Conservation (phyloP, 441 rosid species). For the Aquilaria agallochum region DNA sequence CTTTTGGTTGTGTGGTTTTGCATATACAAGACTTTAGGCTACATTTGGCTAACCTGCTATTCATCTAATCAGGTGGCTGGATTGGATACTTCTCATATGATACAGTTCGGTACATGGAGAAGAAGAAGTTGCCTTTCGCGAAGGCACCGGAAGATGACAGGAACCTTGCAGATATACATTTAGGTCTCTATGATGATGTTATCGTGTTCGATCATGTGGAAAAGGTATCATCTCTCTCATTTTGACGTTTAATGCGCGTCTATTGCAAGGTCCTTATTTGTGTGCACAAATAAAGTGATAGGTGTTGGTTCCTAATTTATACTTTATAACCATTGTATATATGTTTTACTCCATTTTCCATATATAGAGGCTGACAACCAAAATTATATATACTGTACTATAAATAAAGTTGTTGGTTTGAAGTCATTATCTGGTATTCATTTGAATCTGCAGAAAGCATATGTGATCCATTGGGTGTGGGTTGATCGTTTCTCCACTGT, state of each 20-base stretch:
- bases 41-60: too few species aligned
- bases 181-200: conserved; percentile 78
- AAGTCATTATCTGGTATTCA: conserved; percentile 1
- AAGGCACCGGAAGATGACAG: conserved; percentile 80
- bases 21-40: too few species aligned
- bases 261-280: too few species aligned
- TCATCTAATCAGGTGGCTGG: conserved; percentile 76
- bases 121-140: conserved; percentile 67
- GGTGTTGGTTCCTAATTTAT: background rate
- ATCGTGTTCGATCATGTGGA: conserved; percentile 87
- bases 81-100: conserved; percentile 93
- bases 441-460: conserved; percentile 41
- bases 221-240: conserved; percentile 43
- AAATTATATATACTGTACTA: too few species aligned
- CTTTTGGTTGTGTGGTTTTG: too few species aligned
- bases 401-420: background rate
- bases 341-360: background rate
- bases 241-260: background rate
- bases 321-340: too few species aligned
- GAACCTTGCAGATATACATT: conserved; percentile 81
- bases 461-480: conserved; percentile 60
- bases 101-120: conserved; percentile 80
- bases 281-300: too few species aligned
- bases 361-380: background rate
- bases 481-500: conserved; percentile 38